Percentiles rank a stretch among this genome's conserved stretches.
Conservation (phyloP, 2,329 filamentous ascomycete species). For the Grosmannia clavigera region DNA sequence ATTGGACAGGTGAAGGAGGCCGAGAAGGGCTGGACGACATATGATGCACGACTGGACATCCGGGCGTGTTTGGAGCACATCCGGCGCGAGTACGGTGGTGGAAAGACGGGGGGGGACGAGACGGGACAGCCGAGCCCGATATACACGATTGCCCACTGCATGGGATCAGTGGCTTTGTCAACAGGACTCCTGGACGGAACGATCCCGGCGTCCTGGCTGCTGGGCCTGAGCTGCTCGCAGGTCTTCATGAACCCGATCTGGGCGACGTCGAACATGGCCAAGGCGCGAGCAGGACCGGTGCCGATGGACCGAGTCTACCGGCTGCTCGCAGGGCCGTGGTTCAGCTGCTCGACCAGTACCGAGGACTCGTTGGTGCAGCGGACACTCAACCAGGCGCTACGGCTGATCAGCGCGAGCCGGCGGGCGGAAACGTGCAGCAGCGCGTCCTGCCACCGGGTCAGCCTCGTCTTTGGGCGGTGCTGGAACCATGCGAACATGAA, state of each 20-base stretch:
- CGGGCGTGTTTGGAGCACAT: conserved; percentile 42
- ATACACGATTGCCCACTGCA: conserved; percentile 50
- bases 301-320: conserved; percentile 37
- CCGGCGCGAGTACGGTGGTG: conserved; percentile 23
- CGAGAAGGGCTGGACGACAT: conserved; percentile 43
- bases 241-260: conserved; percentile 53
- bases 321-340: conserved; percentile 38
- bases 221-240: conserved; percentile 45
- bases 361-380: conserved; percentile 37
- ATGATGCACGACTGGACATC: conserved; percentile 47
- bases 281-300: conserved; percentile 35
- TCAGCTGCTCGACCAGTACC: conserved; percentile 34
- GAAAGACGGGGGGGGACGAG: conserved; percentile 5
- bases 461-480: conserved; percentile 47
- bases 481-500: conserved; percentile 57
- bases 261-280: conserved; percentile 42
- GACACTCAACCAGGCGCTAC: conserved; percentile 40
- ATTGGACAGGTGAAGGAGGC: conserved; percentile 41
- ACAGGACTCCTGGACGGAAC: conserved; percentile 49
- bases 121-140: conserved; percentile 20
- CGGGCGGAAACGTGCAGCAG: conserved; percentile 47
- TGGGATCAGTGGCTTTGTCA: conserved; percentile 47
- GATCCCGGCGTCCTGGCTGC: conserved; percentile 43
- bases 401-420: conserved; percentile 37
- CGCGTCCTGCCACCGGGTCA: conserved; percentile 47